A percentile compares a stretch with the other conserved stretches of the same genome.
phyloP scores from a whole-genome alignment of 257 asterid genomes.

The Schizonepeta tenuifolia region DNA sequence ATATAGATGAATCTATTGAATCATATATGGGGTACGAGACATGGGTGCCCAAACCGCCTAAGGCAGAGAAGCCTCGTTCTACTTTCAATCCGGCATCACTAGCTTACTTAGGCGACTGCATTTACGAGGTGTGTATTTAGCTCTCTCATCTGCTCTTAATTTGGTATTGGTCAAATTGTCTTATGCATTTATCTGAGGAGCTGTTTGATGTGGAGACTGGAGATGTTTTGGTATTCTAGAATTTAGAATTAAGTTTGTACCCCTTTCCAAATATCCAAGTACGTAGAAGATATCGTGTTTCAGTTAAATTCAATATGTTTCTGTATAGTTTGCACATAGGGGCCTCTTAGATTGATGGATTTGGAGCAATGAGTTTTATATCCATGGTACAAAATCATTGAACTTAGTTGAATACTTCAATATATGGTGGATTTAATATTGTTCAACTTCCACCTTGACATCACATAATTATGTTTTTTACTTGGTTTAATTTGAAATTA shows the following conservation, averaged over 20 bases:
- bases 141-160: not conserved
- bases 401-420: too few species aligned
- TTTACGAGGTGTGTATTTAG: constrained; percentile 63
- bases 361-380: too few species aligned
- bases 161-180: not conserved
- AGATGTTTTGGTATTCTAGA: not conserved
- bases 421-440: too few species aligned
- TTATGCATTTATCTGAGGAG: not conserved
- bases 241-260: not conserved
- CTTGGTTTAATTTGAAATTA: not conserved
- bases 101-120: constrained; percentile 93
- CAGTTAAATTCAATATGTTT: not conserved
- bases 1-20: constrained; percentile 47
- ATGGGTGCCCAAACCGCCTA: constrained; percentile 83
- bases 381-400: too few species aligned
- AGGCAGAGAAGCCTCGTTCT: constrained; percentile 88
- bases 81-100: constrained; percentile 81
- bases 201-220: constrained; percentile 14
- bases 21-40: constrained; percentile 79
- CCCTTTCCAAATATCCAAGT: not conserved
- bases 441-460: too few species aligned
- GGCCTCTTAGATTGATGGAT: too few species aligned
- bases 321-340: too few species aligned
- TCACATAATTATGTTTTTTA: too few species aligned
- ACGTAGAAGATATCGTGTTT: not conserved